Evolutionary conservation across 2,329 filamentous ascomycete genomes (phyloP), one percentile per base, ranked within the genome.

Genomic region (Penicillium glabrum): DNA sequence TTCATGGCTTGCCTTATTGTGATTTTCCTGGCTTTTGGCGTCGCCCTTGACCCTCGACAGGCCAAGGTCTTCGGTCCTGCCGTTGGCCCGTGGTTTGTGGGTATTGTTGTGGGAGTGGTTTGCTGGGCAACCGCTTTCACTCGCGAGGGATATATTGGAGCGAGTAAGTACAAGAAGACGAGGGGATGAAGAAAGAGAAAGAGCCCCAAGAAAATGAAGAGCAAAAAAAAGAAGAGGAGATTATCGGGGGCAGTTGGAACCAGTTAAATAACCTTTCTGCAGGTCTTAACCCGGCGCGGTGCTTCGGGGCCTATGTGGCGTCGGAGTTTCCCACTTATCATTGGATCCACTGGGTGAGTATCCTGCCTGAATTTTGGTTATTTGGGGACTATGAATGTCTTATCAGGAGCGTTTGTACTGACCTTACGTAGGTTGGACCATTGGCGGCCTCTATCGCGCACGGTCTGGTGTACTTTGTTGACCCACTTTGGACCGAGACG

Each of bases 11-110:
- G 72, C 5, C 73, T 80, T n/a, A 70, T 77, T 1, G 59, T 82
- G 14, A 64, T 85, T 0, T 77, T 82, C 60, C 71, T 83, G 21
- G 75, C 80, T 0, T 83, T 82, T 59, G 80, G 82, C 1, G 78
- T 82, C 11, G 82, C 80, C 16, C 70, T 84, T 5, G 82, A 84
- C 64, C 82, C 82, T 2, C 70, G 81, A 3, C 81, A 84, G 61
- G 73, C 73, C 1, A 68, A 75, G 19, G 66, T 81, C 3, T 82
- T 81, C 61, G 82, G 81, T 0, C 80, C 79, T 5, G 76, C 80
- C 1, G 67, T 82, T 1, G 76, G 77, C 0, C 81, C 82, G 0
- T 72, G 82, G 27, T 68, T 84, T 10, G 80, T 83, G 16, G 78
- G 80, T 7, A 55, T 78, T 14, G 67, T 69, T 0, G 58, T 79